Percentiles rank a stretch among this genome's conserved stretches.
Conservation (phyloP, 139 green algal species). For the Chlorella vulgaris region DNA sequence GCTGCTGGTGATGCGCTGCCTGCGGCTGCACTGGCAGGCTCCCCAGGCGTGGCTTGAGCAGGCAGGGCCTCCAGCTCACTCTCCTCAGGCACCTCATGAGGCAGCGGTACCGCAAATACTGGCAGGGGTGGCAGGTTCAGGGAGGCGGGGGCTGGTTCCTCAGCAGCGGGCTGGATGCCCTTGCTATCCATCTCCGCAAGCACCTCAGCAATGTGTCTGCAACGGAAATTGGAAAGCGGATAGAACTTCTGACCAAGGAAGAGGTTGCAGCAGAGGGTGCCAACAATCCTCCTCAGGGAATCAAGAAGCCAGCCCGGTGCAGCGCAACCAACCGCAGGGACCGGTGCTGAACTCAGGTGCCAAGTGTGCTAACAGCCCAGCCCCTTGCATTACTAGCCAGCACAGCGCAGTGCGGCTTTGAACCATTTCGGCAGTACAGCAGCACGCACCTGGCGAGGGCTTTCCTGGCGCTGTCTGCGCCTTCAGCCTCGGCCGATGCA, state of each 20-base stretch:
- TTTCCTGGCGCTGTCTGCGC: background rate
- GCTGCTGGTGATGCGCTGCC: background rate
- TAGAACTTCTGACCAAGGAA: too few species aligned
- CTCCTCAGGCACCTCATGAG: background rate
- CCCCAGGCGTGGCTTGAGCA: background rate
- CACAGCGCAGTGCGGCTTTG: too few species aligned
- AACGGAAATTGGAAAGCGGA: too few species aligned
- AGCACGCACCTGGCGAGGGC: slow-evolving; percentile 1
- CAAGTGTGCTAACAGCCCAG: background rate
- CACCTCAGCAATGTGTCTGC: slow-evolving; percentile 5
- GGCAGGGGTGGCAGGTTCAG: background rate
- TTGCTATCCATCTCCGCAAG: background rate
- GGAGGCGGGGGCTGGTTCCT: background rate
- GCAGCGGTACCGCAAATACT: background rate
- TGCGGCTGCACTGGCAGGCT: background rate
- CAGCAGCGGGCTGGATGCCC: background rate
- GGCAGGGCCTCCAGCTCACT: background rate
- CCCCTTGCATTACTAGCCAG: too few species aligned
- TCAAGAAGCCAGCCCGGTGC: background rate
- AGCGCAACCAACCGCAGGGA: background rate
- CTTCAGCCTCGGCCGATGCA: background rate
- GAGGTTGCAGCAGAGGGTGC: too few species aligned
- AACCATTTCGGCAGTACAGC: too few species aligned
- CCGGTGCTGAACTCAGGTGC: background rate
- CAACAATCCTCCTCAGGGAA: too few species aligned